These are phyloP conservation scores for Megacollybia marginata DNA, from an alignment of 768 basidiomycete genomes.

Conservation along the genomic window DNA sequence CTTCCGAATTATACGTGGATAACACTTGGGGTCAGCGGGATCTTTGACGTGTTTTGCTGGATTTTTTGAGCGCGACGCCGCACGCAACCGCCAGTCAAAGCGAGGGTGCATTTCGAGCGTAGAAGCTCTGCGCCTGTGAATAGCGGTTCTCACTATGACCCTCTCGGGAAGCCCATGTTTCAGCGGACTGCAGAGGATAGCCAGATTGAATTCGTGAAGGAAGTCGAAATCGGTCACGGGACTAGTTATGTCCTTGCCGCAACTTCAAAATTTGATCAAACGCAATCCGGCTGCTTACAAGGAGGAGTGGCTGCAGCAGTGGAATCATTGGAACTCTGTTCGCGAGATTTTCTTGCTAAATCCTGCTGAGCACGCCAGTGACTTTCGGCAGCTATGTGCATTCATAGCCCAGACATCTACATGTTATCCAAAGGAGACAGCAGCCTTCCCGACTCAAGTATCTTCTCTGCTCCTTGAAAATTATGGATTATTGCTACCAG, in stretches of 20 bases:
- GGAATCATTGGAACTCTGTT: constrained; percentile 88
- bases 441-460: constrained; percentile 76
- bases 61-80: no score
- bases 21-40: no score
- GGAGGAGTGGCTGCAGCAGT: constrained; percentile 95
- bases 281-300: constrained; percentile 84
- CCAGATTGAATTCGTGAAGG: no score
- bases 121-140: no score
- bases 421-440: constrained; percentile 90
- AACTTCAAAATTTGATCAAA: constrained; percentile 96
- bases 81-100: no score
- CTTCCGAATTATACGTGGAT: no score
- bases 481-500: constrained; percentile 67
- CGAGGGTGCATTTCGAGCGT: no score
- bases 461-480: constrained; percentile 72
- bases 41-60: no score
- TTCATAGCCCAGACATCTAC: constrained; percentile 93
- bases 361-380: constrained; percentile 78
- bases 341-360: constrained; percentile 78
- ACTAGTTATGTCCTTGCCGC: constrained; percentile 35
- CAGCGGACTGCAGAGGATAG: no score
- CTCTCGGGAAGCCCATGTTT: no score
- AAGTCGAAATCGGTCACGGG: no score
- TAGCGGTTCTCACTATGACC: no score
- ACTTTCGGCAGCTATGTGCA: constrained; percentile 80